A percentile compares a stretch with the other conserved stretches of the same genome.
Evolutionary conservation across 2,329 filamentous ascomycete species (phyloP).

Genomic region (Fusarium globosum): DNA sequence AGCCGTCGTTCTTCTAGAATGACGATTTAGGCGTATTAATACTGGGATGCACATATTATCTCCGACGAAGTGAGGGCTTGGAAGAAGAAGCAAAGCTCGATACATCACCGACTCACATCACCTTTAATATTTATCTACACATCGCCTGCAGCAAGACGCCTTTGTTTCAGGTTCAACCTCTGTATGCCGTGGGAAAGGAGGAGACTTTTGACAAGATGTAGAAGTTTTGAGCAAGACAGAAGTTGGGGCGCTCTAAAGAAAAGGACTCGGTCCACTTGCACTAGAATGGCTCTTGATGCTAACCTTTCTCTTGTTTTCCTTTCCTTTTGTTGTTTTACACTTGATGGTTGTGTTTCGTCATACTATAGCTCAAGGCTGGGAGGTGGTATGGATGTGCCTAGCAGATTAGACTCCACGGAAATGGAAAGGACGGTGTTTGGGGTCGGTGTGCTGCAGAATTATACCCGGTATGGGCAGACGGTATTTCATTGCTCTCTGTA

Average conservation of each 20-base stretch:
- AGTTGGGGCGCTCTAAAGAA: constrained; percentile 20
- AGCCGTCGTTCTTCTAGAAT: constrained; percentile 67
- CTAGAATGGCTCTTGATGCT: constrained; percentile 33
- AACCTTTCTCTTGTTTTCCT: not conserved
- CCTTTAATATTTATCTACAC: not conserved
- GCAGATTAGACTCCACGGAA: constrained; percentile 35
- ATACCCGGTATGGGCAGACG: constrained; percentile 44
- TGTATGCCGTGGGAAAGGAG: constrained; percentile 26
- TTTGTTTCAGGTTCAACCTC: not conserved
- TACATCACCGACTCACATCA: not conserved
- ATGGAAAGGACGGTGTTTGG: constrained; percentile 42
- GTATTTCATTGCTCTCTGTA: constrained; percentile 28
- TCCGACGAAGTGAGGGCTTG: not conserved
- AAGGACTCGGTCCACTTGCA: constrained; percentile 8
- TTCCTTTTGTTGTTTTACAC: constrained; percentile 23
- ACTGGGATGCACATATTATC: not conserved
- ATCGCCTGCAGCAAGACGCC: not conserved
- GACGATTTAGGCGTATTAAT: no score
- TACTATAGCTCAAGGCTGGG: constrained; percentile 20
- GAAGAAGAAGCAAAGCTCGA: not conserved
- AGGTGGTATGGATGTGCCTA: constrained; percentile 25
- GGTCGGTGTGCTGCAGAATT: constrained; percentile 38
- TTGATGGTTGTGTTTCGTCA: constrained; percentile 14
- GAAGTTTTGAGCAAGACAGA: constrained; percentile 18
- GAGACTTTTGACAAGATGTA: constrained; percentile 8